Conservation (phyloP, 352 stramenopile genomes). For the Discostella stelligera region DNA sequence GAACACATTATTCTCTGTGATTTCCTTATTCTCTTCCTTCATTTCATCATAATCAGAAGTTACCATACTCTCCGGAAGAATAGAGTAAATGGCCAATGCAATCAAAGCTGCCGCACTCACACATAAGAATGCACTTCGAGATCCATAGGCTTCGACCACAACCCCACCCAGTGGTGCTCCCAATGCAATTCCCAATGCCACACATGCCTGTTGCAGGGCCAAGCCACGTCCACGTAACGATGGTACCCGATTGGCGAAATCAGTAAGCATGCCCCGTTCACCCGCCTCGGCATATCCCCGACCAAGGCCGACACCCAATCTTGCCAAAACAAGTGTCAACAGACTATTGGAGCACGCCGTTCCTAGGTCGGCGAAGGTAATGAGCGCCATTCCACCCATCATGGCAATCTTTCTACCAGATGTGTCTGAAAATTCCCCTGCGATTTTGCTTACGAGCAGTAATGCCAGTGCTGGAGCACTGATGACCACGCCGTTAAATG, state of each 20-base stretch:
- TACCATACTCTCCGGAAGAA: slow-evolving; percentile 68
- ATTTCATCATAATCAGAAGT: slow-evolving; percentile 6
- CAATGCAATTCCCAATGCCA: slow-evolving; percentile 71
- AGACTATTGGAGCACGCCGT: slow-evolving; percentile 54
- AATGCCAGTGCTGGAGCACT: slow-evolving; percentile 65
- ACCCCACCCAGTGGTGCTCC: slow-evolving; percentile 67
- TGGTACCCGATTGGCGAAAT: slow-evolving; percentile 60
- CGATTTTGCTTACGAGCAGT: slow-evolving; percentile 43
- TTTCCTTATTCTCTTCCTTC: slow-evolving; percentile 10
- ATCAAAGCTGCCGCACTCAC: slow-evolving; percentile 62
- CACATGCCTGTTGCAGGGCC: slow-evolving; percentile 64
- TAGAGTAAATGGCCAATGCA: slow-evolving; percentile 55
- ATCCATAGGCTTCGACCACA: slow-evolving; percentile 65
- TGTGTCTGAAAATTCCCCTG: slow-evolving; percentile 55
- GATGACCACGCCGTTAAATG: slow-evolving; percentile 74
- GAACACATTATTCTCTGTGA: too few species aligned
- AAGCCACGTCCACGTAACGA: slow-evolving; percentile 61
- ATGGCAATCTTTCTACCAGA: slow-evolving; percentile 65
- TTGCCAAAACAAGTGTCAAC: slow-evolving; percentile 48
- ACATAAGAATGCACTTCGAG: slow-evolving; percentile 67
- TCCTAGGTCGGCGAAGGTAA: slow-evolving; percentile 62
- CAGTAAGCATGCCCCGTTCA: slow-evolving; percentile 71
- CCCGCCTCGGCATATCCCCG: slow-evolving; percentile 61
- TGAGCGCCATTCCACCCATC: slow-evolving; percentile 70
- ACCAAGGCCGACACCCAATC: slow-evolving; percentile 65